Conservation (phyloP, 2,329 filamentous ascomycete genomes). For the Chrysoporthe puriensis region DNA sequence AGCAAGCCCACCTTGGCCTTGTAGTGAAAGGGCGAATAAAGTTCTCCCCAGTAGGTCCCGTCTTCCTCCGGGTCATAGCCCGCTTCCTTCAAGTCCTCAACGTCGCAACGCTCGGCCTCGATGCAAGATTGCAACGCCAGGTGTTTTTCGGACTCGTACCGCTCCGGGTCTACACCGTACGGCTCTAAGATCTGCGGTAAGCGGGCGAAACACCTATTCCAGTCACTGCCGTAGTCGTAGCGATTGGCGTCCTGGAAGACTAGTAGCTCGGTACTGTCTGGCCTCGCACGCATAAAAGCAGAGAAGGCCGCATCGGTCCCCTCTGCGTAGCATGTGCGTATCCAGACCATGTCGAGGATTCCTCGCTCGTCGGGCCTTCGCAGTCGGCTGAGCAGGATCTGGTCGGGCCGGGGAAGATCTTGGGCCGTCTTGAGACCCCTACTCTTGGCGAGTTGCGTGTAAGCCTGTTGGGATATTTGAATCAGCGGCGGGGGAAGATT, state of each 20-base stretch:
- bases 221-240: not conserved
- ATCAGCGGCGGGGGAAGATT: too few relatives aligned
- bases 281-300: not conserved
- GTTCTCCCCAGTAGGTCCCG: not conserved
- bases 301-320: conserved; percentile 1
- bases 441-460: not conserved
- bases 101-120: not conserved
- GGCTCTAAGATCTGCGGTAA: not conserved
- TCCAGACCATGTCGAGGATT: not conserved
- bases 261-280: not conserved
- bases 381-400: not conserved
- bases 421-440: not conserved
- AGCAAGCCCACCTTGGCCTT: not conserved
- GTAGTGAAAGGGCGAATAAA: not conserved
- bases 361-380: conserved; percentile 1
- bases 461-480: not conserved
- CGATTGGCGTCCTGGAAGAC: not conserved
- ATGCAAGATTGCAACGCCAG: not conserved
- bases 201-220: not conserved
- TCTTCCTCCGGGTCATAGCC: not conserved
- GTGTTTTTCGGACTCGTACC: not conserved
- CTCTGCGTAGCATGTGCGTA: not conserved
- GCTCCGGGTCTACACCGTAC: not conserved
- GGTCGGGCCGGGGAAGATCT: not conserved
- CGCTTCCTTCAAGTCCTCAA: not conserved